phyloP scores from a whole-genome alignment of 192 early-diverging fungal species.

The Coemansia erecta region DNA sequence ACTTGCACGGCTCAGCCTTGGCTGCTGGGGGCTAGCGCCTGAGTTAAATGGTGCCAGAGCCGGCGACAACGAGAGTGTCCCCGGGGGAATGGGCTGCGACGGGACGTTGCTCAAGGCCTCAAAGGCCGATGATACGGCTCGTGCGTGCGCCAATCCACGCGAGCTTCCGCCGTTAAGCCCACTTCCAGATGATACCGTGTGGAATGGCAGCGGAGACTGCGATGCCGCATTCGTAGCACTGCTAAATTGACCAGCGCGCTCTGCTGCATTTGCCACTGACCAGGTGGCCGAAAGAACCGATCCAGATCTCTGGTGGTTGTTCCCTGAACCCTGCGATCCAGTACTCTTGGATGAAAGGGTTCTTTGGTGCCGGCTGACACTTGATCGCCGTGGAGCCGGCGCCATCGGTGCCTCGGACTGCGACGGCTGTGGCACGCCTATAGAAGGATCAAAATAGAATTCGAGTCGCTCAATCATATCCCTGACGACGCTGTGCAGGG shows the following conservation, averaged over 20 bases:
- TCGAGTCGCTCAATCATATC: slow-evolving; percentile 49
- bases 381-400: slow-evolving; percentile 10
- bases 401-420: neutral
- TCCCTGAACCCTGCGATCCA: slow-evolving; percentile 27
- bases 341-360: slow-evolving; percentile 28
- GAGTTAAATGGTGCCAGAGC: slow-evolving; percentile 17
- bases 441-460: slow-evolving; percentile 44
- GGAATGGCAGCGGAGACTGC: slow-evolving; percentile 21
- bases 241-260: neutral
- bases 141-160: slow-evolving; percentile 36
- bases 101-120: slow-evolving; percentile 30
- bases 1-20: neutral
- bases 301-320: slow-evolving; percentile 23
- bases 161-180: slow-evolving; percentile 7
- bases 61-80: slow-evolving; percentile 20
- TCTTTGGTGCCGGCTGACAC: slow-evolving; percentile 38
- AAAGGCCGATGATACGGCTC: slow-evolving; percentile 46
- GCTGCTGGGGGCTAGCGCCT: neutral
- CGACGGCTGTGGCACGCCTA: slow-evolving; percentile 11
- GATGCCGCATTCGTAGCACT: neutral
- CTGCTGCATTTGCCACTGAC: slow-evolving; percentile 4
- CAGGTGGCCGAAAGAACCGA: slow-evolving; percentile 28
- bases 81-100: slow-evolving; percentile 3
- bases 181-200: slow-evolving; percentile 7
- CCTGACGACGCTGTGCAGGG: slow-evolving; percentile 30